These are phyloP conservation scores for Cryptococcus hybrid DNA, from an alignment of 1,284 basidiomycete species.

Conservation along the genomic window DNA sequence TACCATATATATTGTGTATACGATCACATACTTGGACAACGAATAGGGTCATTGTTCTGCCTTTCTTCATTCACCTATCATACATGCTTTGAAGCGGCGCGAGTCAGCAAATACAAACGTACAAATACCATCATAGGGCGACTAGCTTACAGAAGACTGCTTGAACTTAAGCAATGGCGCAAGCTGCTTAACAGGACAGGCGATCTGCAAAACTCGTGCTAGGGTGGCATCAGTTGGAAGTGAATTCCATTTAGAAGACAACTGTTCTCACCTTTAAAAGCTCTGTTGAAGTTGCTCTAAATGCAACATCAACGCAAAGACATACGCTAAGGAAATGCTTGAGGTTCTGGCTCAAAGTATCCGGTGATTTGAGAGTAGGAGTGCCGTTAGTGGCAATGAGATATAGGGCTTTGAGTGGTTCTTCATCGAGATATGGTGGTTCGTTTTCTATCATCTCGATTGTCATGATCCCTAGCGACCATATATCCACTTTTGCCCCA, in stretches of 20 bases:
- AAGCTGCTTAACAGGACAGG: slow-evolving; percentile 35
- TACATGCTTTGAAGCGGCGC: no score
- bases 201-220: slow-evolving; percentile 44
- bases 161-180: slow-evolving; percentile 41
- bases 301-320: slow-evolving; percentile 96
- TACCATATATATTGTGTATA: no score
- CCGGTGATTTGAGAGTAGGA: slow-evolving; percentile 94
- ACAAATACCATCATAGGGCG: no score
- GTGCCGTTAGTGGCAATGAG: slow-evolving; percentile 98
- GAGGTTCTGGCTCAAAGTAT: slow-evolving; percentile 83
- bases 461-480: slow-evolving; percentile 98
- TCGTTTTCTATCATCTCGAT: slow-evolving; percentile 99
- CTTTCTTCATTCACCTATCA: no score
- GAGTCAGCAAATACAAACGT: no score
- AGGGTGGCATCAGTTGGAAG: not conserved
- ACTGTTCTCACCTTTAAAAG: slow-evolving; percentile 69
- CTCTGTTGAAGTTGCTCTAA: slow-evolving; percentile 89
- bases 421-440: slow-evolving; percentile 96
- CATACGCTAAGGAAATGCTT: slow-evolving; percentile 97
- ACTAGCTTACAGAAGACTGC: slow-evolving; percentile 27
- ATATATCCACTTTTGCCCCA: slow-evolving; percentile 97
- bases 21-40: no score
- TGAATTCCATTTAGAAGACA: no score
- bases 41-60: no score
- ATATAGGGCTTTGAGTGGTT: slow-evolving; percentile 95